A percentile compares a stretch with the other conserved stretches of the same genome.
These are phyloP conservation scores for Solanum paucissectum DNA, from an alignment of 257 asterid genomes.

Conservation along the genomic window DNA sequence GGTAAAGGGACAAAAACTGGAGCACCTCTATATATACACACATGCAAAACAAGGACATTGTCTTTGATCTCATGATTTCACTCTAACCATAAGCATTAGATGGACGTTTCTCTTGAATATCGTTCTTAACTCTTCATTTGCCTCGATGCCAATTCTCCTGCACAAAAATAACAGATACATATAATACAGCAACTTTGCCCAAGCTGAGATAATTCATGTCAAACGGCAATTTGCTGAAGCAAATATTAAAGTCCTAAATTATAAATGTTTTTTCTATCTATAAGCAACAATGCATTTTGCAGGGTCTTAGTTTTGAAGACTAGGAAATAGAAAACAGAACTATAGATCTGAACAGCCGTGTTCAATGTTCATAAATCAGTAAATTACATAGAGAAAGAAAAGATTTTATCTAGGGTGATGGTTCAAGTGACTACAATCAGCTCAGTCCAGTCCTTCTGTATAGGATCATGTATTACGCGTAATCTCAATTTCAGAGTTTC, in stretches of 20 bases:
- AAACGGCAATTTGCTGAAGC: not conserved
- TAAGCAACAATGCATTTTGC: not conserved
- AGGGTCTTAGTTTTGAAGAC: not conserved
- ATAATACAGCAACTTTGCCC: not conserved
- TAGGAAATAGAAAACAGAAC: not conserved
- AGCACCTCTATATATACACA: not conserved
- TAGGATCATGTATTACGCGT: not conserved
- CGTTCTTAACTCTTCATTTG: constrained; percentile 79
- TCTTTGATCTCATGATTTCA: constrained; percentile 32
- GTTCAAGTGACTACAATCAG: not conserved
- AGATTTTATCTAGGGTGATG: not conserved
- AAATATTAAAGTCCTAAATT: not conserved
- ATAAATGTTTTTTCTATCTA: not conserved
- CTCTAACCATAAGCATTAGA: constrained; percentile 72
- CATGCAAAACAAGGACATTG: not conserved
- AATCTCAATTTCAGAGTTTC: not conserved
- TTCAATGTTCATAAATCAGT: not conserved
- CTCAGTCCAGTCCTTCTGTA: not conserved
- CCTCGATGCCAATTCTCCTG: constrained; percentile 93
- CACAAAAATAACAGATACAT: not conserved
- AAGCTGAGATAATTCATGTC: not conserved
- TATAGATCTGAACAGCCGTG: not conserved
- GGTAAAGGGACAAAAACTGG: not conserved
- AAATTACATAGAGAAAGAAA: not conserved
- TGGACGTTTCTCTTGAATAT: constrained; percentile 81